phyloP scores from a whole-genome alignment of 768 basidiomycete species.

The Cubamyces lactineus region DNA sequence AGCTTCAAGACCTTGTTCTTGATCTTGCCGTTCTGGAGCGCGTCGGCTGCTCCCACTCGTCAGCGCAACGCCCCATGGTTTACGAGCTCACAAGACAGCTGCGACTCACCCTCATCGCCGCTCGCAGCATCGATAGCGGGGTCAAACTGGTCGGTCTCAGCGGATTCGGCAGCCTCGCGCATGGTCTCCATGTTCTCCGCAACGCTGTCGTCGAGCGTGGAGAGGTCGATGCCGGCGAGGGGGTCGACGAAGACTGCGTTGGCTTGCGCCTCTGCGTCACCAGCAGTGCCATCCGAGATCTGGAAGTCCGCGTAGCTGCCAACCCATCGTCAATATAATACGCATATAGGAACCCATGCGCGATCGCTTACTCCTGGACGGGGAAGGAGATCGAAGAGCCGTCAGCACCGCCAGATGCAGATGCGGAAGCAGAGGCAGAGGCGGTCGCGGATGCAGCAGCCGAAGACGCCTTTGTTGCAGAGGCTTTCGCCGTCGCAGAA shows the following conservation, averaged over 20 bases:
- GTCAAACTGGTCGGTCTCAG: slow-evolving; percentile 43
- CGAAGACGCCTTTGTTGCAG: not conserved
- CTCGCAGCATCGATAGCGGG: slow-evolving; percentile 39
- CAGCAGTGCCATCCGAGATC: slow-evolving; percentile 42
- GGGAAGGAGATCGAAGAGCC: slow-evolving; percentile 13
- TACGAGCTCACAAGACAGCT: not conserved
- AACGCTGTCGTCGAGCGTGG: slow-evolving; percentile 37
- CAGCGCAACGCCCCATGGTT: not conserved
- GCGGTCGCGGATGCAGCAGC: not conserved
- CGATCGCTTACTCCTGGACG: slow-evolving; percentile 16
- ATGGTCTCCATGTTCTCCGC: slow-evolving; percentile 36
- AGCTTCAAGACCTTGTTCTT: slow-evolving; percentile 51
- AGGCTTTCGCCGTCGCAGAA: not conserved
- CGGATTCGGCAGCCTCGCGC: slow-evolving; percentile 41
- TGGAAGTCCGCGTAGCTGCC: slow-evolving; percentile 44
- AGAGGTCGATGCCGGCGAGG: slow-evolving; percentile 38
- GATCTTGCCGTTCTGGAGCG: slow-evolving; percentile 44
- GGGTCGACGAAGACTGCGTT: slow-evolving; percentile 44
- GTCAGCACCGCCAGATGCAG: not conserved
- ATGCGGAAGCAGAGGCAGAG: slow-evolving; percentile 1
- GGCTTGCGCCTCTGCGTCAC: slow-evolving; percentile 40
- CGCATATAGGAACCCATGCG: not conserved
- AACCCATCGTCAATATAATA: not conserved
- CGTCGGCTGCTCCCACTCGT: slow-evolving; percentile 24
- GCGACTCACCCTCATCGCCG: slow-evolving; percentile 29